Base-by-base conservation (phyloP, 78 protist species). In the Dictyostelium firmibasis region DNA sequence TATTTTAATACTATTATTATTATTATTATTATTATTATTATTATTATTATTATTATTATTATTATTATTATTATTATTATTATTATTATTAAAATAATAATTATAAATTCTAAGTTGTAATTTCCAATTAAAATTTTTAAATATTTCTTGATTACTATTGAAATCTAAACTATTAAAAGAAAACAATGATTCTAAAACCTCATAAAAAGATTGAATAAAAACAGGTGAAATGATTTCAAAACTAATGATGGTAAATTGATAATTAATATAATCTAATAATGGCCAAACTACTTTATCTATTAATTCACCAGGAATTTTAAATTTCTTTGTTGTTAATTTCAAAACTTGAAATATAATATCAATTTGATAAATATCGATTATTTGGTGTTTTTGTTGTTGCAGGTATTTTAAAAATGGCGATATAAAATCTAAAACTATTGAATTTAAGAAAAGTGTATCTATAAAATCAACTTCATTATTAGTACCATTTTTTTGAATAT, bases 21-120 rank as follows among this genome's bases (percentile, higher is more conserved):
- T 29, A 70, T 31, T 70, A 14, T 31, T 70, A 14, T 70, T 29
- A 50, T 50, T 50, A 50, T 50, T 50, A 50, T 50, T 50, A 50
- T 50, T 50, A 50, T 50, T 50, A 50, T 50, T 50, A 50, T 50
- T 70, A 31, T 29, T 29, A 31, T 70, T 14, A 31, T 29, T 69
- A 11, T 27, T 29, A 69, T 27, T 29, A 70, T 14, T 67, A 11
- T 29, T 67, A 11, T 67, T n/a, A 25, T n/a, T 67, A 11, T 29
- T 67, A 11, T 67, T 27, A 11, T 27, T 67, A 11, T 67, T 67
- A 23, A 10, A 67, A 67, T 11, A 11, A 64, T 64, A 70, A 31
- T 70, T 31, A 31, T 31, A 70, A 70, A 70, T 70, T 29, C 77
- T 70, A 70, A 70, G 31, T 70, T 70, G 77, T 70, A 70, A 70